These are phyloP conservation scores for Verticillium klebahnii DNA, from an alignment of 2,329 filamentous ascomycete species.

Conservation along the genomic window DNA sequence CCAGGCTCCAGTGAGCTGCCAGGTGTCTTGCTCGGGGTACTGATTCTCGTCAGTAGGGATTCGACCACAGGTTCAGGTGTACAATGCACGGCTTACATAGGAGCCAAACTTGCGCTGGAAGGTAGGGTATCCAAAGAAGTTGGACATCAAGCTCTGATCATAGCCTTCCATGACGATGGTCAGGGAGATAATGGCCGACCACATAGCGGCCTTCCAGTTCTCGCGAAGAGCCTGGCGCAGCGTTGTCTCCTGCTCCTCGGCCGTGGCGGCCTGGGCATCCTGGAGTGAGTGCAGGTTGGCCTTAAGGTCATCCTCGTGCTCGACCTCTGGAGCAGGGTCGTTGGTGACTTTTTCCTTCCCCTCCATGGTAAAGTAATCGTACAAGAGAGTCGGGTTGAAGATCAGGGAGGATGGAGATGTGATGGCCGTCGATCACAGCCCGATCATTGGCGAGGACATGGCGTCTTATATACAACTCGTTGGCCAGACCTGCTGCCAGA, in stretches of 20 bases:
- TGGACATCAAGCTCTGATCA: conserved; percentile 38
- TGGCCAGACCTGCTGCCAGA: not conserved
- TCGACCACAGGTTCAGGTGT: conserved; percentile 1
- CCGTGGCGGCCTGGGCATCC: conserved; percentile 10
- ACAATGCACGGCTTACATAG: not conserved
- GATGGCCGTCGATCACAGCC: not conserved
- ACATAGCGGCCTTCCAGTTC: conserved; percentile 31
- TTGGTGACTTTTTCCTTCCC: not conserved
- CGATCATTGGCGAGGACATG: not conserved
- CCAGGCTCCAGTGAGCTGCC: conserved; percentile 45
- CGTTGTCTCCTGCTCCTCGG: conserved; percentile 19
- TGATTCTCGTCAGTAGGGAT: not conserved
- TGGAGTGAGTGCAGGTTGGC: conserved; percentile 5
- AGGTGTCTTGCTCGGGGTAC: conserved; percentile 22
- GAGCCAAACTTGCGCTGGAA: conserved; percentile 35
- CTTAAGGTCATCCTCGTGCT: conserved; percentile 10
- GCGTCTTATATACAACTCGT: not conserved
- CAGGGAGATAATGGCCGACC: conserved; percentile 34
- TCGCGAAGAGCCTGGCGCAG: conserved; percentile 20
- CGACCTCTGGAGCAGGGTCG: not conserved
- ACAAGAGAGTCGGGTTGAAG: no score
- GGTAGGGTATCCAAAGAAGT: conserved; percentile 37
- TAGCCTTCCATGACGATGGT: conserved; percentile 47
- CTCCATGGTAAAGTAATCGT: not conserved
- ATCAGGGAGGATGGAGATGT: not conserved